phyloP scores from a whole-genome alignment of 176 grass and related monocot genomes.

The Triticum urartu region DNA sequence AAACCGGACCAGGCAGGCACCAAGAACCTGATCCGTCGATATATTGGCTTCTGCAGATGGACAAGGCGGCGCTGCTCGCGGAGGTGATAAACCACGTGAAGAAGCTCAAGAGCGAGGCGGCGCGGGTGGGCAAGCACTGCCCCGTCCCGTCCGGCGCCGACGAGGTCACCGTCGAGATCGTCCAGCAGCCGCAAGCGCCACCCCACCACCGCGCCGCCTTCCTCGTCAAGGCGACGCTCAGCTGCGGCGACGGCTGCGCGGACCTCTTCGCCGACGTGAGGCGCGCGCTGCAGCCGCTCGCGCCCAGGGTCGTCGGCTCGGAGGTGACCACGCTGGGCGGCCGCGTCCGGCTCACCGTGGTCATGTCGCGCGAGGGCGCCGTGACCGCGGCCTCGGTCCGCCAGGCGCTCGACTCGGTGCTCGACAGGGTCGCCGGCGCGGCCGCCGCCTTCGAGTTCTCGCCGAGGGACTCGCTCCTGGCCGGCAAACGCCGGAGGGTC shows the following conservation, averaged over 20 bases:
- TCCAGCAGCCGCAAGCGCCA: neutral
- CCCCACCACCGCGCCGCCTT: neutral
- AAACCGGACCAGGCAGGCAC: neutral
- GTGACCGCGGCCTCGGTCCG: conserved; percentile 37
- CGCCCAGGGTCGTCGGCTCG: conserved; percentile 49
- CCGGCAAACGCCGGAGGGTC: conserved; percentile 58
- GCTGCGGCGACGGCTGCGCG: conserved; percentile 71
- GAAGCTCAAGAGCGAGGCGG: conserved; percentile 63
- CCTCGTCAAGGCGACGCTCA: conserved; percentile 64
- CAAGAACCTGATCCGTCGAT: neutral
- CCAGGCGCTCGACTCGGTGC: conserved; percentile 56
- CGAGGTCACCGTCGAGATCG: conserved; percentile 61
- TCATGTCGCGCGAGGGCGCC: conserved; percentile 34
- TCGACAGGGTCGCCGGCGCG: conserved; percentile 53
- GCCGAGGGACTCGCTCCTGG: conserved; percentile 46
- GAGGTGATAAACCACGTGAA: conserved; percentile 80
- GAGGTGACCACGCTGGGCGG: conserved; percentile 82
- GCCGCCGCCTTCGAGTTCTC: conserved; percentile 50
- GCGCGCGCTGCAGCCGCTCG: conserved; percentile 46
- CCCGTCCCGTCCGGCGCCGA: conserved; percentile 69
- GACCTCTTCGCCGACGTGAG: conserved; percentile 66
- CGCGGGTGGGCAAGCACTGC: conserved; percentile 42
- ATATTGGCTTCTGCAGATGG: conserved; percentile 48
- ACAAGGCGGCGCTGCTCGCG: conserved; percentile 81
- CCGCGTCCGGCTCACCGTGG: conserved; percentile 55